Conservation (phyloP, 2,329 filamentous ascomycete species). For the Colletotrichum trifolii region DNA sequence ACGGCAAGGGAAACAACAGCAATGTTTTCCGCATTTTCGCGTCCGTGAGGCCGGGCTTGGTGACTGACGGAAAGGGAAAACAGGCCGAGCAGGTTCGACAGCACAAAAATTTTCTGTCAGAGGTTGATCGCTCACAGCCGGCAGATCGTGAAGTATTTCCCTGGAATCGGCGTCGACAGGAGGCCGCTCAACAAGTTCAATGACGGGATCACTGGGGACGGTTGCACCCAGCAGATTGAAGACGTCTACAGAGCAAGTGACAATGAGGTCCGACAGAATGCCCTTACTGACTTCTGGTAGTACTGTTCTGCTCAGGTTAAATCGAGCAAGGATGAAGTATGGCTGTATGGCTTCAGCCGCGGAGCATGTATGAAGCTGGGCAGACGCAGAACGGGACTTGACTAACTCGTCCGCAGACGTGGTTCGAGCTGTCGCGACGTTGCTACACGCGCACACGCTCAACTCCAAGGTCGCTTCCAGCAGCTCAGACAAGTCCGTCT, state of each 20-base stretch:
- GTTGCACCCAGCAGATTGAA: conserved; percentile 38
- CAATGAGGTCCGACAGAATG: background rate
- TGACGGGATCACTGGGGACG: conserved; percentile 36
- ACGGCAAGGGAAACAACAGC: conserved; percentile 25
- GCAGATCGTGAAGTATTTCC: conserved; percentile 28
- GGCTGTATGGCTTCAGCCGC: conserved; percentile 52
- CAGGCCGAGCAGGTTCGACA: background rate
- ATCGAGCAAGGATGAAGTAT: conserved; percentile 48
- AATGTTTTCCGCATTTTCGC: conserved; percentile 29
- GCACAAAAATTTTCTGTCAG: too few species aligned
- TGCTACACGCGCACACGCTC: conserved; percentile 40
- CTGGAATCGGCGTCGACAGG: conserved; percentile 38
- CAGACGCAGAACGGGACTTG: background rate
- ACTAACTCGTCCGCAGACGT: conserved; percentile 38
- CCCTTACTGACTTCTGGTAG: background rate
- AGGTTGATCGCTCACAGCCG: background rate
- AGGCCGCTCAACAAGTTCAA: conserved; percentile 38
- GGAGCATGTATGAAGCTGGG: conserved; percentile 44
- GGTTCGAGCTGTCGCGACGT: conserved; percentile 50
- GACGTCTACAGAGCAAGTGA: conserved; percentile 39
- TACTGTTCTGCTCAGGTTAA: conserved; percentile 23
- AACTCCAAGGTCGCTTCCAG: background rate
- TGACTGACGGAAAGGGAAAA: conserved; percentile 14
- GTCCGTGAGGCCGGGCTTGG: conserved; percentile 15
- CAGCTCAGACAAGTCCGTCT: conserved; percentile 6